Conservation (phyloP, 2,329 filamentous ascomycete species). For the Chaetomiaceae sp. region DNA sequence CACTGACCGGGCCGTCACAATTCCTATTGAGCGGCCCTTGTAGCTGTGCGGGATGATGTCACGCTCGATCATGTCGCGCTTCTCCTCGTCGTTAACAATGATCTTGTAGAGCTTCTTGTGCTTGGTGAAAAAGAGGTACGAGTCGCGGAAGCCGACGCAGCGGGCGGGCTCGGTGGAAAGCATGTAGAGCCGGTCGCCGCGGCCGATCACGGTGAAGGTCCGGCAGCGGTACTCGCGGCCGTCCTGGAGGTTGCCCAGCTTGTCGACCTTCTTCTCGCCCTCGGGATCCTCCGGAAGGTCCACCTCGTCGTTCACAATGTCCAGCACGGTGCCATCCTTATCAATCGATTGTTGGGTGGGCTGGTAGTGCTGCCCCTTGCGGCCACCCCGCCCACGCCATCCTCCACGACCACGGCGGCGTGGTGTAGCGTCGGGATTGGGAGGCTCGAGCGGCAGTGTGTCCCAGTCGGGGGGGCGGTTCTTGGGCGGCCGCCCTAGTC, state of each 20-base stretch:
- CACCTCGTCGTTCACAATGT: conserved; percentile 89
- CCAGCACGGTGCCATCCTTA: conserved; percentile 87
- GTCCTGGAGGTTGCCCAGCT: conserved; percentile 73
- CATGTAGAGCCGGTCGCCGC: conserved; percentile 90
- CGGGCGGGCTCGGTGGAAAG: conserved; percentile 94
- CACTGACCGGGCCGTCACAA: conserved; percentile 92
- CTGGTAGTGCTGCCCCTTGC: conserved; percentile 62
- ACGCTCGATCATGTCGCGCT: conserved; percentile 90
- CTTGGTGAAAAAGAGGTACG: conserved; percentile 98
- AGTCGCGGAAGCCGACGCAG: conserved; percentile 95
- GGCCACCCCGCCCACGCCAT: conserved; percentile 64
- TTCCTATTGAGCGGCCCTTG: conserved; percentile 94
- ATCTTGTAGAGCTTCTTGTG: conserved; percentile 96
- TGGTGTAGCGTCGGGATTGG: conserved; percentile 51
- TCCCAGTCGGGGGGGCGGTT: conserved; percentile 79
- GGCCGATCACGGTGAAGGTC: conserved; percentile 83
- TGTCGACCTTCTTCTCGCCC: conserved; percentile 91
- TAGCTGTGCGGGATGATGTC: conserved; percentile 97
- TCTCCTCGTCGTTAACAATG: conserved; percentile 95
- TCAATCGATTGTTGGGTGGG: conserved; percentile 85
- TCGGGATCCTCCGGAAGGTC: conserved; percentile 80
- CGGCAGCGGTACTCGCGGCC: conserved; percentile 91
- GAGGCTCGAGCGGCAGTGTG: conserved; percentile 48
- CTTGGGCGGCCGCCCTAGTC: conserved; percentile 81
- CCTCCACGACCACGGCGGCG: conserved; percentile 63